Percentiles rank a stretch among this genome's conserved stretches.
These are phyloP conservation scores for Pichia sp. DNA, from an alignment of 1,139 yeast species.

Conservation along the genomic window DNA sequence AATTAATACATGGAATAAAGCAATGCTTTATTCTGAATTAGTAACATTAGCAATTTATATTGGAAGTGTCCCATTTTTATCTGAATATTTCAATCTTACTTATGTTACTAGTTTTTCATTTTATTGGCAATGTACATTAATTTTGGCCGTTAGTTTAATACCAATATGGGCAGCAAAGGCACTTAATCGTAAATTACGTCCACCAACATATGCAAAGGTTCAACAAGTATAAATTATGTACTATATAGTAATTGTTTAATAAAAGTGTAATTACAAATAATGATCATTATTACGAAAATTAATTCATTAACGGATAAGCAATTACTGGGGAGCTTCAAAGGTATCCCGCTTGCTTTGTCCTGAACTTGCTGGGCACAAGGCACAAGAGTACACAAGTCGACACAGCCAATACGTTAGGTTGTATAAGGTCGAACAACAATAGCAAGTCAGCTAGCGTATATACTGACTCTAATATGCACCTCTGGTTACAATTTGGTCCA, in stretches of 20 bases:
- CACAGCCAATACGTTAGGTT: too few relatives aligned
- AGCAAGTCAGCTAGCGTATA: too few relatives aligned
- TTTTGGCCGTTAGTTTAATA: conserved; percentile 63
- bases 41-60: conserved; percentile 63
- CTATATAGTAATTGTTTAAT: neutral
- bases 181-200: conserved; percentile 67
- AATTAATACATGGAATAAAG: conserved; percentile 81
- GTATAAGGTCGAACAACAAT: too few relatives aligned
- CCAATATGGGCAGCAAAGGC: conserved; percentile 89
- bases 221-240: conserved; percentile 46
- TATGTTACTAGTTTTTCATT: conserved; percentile 57
- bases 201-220: conserved; percentile 97
- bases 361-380: too few relatives aligned
- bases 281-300: too few relatives aligned
- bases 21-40: conserved; percentile 69
- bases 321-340: too few relatives aligned
- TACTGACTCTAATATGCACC: too few relatives aligned
- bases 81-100: conserved; percentile 73
- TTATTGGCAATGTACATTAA: conserved; percentile 62
- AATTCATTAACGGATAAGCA: too few relatives aligned
- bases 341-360: too few relatives aligned
- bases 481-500: too few relatives aligned
- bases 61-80: conserved; percentile 72
- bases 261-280: too few relatives aligned
- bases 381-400: too few relatives aligned